Conservation (phyloP, 129 eudicot species). For the Ambrosia artemisiifolia region DNA sequence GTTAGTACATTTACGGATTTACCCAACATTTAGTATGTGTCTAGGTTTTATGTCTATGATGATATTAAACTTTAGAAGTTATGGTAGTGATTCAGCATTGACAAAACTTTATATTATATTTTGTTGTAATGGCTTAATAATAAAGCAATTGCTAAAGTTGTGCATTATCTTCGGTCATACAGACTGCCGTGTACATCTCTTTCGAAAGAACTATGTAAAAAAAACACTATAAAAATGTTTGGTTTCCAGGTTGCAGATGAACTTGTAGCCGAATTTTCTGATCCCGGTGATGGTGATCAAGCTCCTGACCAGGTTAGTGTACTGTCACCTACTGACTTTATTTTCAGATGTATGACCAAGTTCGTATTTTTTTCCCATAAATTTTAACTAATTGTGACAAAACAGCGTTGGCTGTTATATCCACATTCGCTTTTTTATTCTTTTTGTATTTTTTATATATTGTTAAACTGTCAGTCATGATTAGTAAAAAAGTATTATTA, state of each 20-base stretch:
- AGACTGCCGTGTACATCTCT: not conserved
- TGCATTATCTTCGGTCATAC: not conserved
- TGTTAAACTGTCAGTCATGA: not conserved
- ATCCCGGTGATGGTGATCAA: conserved; percentile 35
- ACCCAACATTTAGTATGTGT: not conserved
- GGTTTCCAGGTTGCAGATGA: conserved; percentile 75
- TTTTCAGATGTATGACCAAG: not conserved
- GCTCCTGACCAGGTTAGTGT: conserved; percentile 49
- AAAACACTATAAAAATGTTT: not conserved
- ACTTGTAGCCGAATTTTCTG: conserved; percentile 78
- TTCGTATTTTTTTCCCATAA: not conserved
- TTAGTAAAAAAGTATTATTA: too few relatives aligned
- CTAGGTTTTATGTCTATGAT: not conserved
- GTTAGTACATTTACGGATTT: not conserved
- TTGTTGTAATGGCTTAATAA: not conserved
- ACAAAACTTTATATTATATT: not conserved
- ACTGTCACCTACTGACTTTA: not conserved
- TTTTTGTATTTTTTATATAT: not conserved
- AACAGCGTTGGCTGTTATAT: not conserved
- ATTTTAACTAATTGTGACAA: not conserved
- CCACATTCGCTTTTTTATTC: not conserved
- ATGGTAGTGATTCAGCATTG: not conserved
- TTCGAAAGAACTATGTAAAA: not conserved
- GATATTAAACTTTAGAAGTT: not conserved
- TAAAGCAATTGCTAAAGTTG: not conserved